phyloP scores from a whole-genome alignment of 345 rosid genomes.

The Alliaria petiolata region DNA sequence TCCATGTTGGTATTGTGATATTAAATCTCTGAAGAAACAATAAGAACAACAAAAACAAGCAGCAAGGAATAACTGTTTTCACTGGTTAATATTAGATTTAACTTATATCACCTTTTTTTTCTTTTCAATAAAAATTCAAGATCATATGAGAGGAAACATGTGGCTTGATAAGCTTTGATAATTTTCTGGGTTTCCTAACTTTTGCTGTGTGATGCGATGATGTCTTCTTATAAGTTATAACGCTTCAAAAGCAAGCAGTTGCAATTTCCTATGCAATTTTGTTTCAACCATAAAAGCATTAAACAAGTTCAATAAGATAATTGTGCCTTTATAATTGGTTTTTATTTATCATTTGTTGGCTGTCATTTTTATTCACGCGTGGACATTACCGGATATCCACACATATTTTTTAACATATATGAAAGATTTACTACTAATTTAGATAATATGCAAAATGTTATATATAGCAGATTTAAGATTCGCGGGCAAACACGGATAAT shows the following conservation, averaged over 20 bases:
- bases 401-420: background rate
- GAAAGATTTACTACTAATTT: background rate
- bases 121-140: background rate
- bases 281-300: background rate
- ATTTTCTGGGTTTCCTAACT: slow-evolving; percentile 10
- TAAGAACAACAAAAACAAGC: background rate
- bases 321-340: background rate
- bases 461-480: background rate
- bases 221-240: slow-evolving; percentile 21
- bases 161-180: slow-evolving; percentile 21
- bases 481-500: background rate
- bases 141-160: slow-evolving; percentile 12
- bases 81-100: background rate
- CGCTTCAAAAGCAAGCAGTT: slow-evolving; percentile 30
- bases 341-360: background rate
- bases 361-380: slow-evolving; percentile 7
- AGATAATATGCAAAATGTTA: background rate
- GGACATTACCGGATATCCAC: slow-evolving; percentile 15
- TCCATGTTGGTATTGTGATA: slow-evolving; percentile 11
- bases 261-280: slow-evolving; percentile 27
- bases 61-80: background rate
- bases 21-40: background rate
- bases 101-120: background rate
- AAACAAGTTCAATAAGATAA: background rate
- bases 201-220: background rate